Evolutionary conservation across 2,329 filamentous ascomycete species (phyloP).

Genomic region (Neonectria neomacrospora): DNA sequence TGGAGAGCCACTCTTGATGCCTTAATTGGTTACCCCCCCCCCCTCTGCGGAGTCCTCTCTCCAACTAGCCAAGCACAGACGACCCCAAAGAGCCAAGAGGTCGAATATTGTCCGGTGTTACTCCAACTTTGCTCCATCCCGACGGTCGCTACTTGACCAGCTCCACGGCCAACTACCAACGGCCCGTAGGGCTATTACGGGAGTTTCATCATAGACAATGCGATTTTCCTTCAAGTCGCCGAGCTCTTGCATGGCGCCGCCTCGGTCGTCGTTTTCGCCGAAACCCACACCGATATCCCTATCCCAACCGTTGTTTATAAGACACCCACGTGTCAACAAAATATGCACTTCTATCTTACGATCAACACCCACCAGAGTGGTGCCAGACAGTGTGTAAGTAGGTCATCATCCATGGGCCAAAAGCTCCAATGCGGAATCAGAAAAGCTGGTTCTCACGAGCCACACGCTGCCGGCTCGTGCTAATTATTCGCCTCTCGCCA

Average conservation of each 20-base stretch:
- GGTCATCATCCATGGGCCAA: no score
- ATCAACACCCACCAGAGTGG: not conserved
- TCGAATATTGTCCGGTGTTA: conserved; percentile 11
- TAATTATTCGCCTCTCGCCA: not conserved
- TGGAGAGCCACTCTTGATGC: conserved; percentile 9
- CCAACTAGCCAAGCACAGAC: conserved; percentile 14
- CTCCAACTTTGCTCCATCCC: conserved; percentile 4
- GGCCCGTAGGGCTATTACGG: not conserved
- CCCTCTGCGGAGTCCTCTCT: conserved; percentile 7
- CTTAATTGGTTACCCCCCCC: conserved; percentile 10
- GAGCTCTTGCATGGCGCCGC: not conserved
- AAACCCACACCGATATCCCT: not conserved
- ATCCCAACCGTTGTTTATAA: not conserved
- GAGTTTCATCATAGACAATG: not conserved
- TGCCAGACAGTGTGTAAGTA: not conserved
- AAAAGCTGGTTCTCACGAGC: not conserved
- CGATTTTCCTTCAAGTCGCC: not conserved
- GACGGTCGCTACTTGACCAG: not conserved
- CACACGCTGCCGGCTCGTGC: not conserved
- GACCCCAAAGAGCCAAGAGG: conserved; percentile 14
- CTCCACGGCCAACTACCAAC: conserved; percentile 6
- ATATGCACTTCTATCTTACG: not conserved
- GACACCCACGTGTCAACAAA: not conserved
- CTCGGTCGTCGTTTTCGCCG: not conserved
- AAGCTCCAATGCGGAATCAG: not conserved